Conservation (phyloP, 257 asterid genomes). For the Misopates orontium region DNA sequence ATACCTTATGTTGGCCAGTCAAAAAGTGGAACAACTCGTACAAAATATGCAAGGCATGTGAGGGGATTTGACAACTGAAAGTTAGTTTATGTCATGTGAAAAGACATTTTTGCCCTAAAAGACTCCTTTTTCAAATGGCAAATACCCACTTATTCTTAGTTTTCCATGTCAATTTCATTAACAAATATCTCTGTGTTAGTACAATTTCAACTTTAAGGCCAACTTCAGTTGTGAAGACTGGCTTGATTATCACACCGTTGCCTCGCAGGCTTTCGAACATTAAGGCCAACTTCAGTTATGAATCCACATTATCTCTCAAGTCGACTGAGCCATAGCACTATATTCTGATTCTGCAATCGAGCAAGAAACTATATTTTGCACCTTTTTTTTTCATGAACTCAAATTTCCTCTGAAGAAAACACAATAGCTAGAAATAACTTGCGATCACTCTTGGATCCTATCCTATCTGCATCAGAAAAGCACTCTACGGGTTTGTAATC, state of each 20-base stretch:
- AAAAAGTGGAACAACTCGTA: too few species aligned
- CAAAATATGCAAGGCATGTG: too few species aligned
- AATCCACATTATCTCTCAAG: constrained; percentile 8
- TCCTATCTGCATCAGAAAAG: neutral
- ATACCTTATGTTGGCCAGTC: too few species aligned
- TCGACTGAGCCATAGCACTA: neutral
- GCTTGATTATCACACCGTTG: neutral
- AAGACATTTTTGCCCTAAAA: too few species aligned
- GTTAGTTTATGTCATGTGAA: too few species aligned
- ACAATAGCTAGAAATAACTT: neutral
- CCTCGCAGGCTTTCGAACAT: neutral
- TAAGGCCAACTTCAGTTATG: neutral
- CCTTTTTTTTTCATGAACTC: constrained; percentile 18
- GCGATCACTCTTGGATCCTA: neutral
- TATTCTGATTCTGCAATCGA: constrained; percentile 22
- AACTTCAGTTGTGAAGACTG: too few species aligned
- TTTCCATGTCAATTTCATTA: too few species aligned
- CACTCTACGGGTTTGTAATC: neutral
- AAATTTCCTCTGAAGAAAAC: neutral
- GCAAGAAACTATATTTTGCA: neutral
- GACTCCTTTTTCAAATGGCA: too few species aligned
- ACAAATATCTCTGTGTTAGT: too few species aligned
- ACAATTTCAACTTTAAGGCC: too few species aligned
- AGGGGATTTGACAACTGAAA: too few species aligned
- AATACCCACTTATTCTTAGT: too few species aligned